Percentiles rank a stretch among this genome's conserved stretches.
Conservation (phyloP, 148 eudicot species). For the Cornus florida region DNA sequence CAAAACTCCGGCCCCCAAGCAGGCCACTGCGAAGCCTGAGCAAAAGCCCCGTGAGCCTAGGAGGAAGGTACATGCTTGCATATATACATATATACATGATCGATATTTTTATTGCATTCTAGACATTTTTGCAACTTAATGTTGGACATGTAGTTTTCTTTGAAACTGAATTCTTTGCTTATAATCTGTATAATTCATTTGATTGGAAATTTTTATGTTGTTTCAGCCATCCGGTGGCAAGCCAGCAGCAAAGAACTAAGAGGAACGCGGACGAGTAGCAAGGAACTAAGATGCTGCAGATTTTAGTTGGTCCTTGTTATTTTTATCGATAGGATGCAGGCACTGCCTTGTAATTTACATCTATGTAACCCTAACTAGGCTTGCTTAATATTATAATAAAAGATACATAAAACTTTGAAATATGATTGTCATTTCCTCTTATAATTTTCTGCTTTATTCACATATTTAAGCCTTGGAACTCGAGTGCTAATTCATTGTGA, state of each 20-base stretch:
- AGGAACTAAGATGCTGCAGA: not conserved
- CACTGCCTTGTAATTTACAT: not conserved
- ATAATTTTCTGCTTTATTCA: not conserved
- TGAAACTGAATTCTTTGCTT: too few relatives aligned
- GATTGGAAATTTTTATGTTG: not conserved
- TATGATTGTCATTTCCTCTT: not conserved
- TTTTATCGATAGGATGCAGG: not conserved
- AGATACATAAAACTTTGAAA: not conserved
- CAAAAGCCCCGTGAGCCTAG: conserved; percentile 34
- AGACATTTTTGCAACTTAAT: too few relatives aligned
- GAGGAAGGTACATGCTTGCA: conserved; percentile 26
- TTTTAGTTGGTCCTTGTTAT: not conserved
- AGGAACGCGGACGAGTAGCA: not conserved
- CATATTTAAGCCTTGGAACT: not conserved
- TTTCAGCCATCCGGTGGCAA: conserved; percentile 26
- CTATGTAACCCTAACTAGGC: not conserved
- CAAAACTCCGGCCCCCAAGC: conserved; percentile 30
- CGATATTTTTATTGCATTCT: not conserved
- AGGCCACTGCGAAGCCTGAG: conserved; percentile 25
- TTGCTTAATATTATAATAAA: not conserved
- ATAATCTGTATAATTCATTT: not conserved
- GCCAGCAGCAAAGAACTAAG: conserved; percentile 8
- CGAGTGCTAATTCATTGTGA: too few relatives aligned
- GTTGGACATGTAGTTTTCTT: too few relatives aligned
- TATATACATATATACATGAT: not conserved